Evolutionary conservation across 495 filamentous ascomycete genomes (phyloP), one percentile per base, ranked within the genome.

Genomic region (Talaromyces stipitatus): DNA sequence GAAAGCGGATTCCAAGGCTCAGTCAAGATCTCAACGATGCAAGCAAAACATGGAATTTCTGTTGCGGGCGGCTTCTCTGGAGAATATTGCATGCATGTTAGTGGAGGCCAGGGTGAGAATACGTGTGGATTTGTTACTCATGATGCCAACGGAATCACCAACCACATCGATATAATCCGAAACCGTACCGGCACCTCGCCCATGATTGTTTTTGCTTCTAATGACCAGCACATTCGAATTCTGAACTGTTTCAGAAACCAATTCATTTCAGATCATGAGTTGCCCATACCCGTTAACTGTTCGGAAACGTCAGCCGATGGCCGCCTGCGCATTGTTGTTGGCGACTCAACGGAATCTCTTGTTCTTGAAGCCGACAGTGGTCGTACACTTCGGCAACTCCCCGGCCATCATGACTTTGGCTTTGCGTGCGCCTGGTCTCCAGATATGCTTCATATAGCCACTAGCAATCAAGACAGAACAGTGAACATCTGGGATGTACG

Each of bases 351-450:
- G 1, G 72, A 81, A 41, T 78, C 82, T 9, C 74, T 80, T 60
- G 75, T 89, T 59, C 81, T 84, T 16, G 78, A 87, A 67, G 82
- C 86, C 2, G 84, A 87, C 55, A 78, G 74, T 2, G 86, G 86
- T 6, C 67, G 73, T 50, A 69, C 70, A 0, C 71, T 87, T 10
- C 74, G 80, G 46, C 73, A 72, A 1, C 78, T 96, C 3, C 69
- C 72, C 3, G 85, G 85, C 3, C 92, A 97, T 64, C 78, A 75
- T 22, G 91, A 96, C 66, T 92, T 79, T 61, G 90, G 87, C 48
- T 97, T 97, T 60, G 89, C 92, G 2, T 92, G 88, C 62, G 91
- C 87, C 61, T 97, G 92, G 92, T 85, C 90, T 4, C 86, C 89
- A 20, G 89, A 96, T 69, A 91, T 92, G 56, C 85, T 85, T 67